A percentile compares a stretch with the other conserved stretches of the same genome.
These are phyloP conservation scores for Cordyceps militaris DNA, from an alignment of 2,329 filamentous ascomycete species.

Conservation along the genomic window DNA sequence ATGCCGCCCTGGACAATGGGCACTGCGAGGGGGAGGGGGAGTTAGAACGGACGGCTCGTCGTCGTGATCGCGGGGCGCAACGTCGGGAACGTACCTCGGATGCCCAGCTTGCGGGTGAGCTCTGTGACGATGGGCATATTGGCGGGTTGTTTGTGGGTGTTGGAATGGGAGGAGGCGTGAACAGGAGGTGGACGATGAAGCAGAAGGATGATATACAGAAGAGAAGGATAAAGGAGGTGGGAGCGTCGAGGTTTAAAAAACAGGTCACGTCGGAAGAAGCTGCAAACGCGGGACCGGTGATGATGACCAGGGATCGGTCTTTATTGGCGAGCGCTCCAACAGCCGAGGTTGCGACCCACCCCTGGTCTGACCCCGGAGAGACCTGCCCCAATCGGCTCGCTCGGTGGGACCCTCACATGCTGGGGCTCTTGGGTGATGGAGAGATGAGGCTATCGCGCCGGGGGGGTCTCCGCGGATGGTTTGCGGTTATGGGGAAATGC, in stretches of 20 bases:
- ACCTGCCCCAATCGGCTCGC: conserved; percentile 1
- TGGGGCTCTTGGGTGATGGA: background rate
- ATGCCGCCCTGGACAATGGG: conserved; percentile 82
- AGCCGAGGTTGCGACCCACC: conserved; percentile 11
- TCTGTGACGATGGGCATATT: conserved; percentile 52
- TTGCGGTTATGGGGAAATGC: background rate
- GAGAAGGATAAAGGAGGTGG: background rate
- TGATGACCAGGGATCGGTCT: conserved; percentile 12
- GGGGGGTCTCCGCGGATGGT: background rate
- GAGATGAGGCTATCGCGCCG: conserved; percentile 4
- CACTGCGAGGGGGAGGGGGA: conserved; percentile 38
- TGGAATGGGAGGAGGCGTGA: background rate
- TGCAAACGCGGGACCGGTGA: background rate
- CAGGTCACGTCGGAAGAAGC: background rate
- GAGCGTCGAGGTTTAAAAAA: background rate
- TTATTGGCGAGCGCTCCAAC: background rate
- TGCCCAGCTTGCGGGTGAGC: conserved; percentile 51
- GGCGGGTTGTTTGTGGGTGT: conserved; percentile 3
- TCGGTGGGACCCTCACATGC: conserved; percentile 7
- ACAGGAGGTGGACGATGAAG: background rate
- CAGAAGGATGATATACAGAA: no score
- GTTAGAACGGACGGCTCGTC: background rate
- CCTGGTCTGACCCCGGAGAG: background rate
- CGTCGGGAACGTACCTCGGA: conserved; percentile 32
- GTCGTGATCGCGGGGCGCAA: background rate